Evolutionary conservation across 805 yeast species (phyloP).

Genomic region (Yarrowia yakushimensis): DNA sequence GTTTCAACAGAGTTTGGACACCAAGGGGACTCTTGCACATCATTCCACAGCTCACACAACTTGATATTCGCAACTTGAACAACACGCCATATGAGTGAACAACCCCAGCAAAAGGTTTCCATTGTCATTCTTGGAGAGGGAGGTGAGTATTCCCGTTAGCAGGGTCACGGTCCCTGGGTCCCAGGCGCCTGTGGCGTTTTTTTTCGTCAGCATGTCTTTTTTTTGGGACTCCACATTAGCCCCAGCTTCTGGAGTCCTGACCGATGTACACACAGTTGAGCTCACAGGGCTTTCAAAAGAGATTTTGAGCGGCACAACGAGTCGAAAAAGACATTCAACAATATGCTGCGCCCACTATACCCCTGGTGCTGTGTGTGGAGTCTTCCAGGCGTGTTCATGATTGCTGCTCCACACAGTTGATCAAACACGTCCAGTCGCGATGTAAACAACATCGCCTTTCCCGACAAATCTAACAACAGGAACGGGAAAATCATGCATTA

Average conservation of each 20-base stretch:
- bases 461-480: neutral
- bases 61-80: neutral
- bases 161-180: neutral
- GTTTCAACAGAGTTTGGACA: slow-evolving; percentile 8
- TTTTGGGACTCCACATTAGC: neutral
- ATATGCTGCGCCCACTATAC: neutral
- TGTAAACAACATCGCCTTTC: neutral
- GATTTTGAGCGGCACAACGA: neutral
- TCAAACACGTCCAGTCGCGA: neutral
- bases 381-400: neutral
- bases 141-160: slow-evolving; percentile 29
- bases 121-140: slow-evolving; percentile 38
- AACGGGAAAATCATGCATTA: slow-evolving; percentile 36
- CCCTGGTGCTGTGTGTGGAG: neutral
- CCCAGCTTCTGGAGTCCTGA: neutral
- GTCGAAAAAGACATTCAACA: neutral
- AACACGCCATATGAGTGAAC: slow-evolving; percentile 18
- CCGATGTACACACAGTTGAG: neutral
- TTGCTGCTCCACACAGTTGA: neutral
- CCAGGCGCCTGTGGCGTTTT: neutral
- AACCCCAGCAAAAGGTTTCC: slow-evolving; percentile 30
- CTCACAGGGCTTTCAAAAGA: no score
- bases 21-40: slow-evolving; percentile 18
- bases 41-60: slow-evolving; percentile 18
- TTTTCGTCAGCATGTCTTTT: neutral